Conservation (phyloP, 1,284 basidiomycete genomes). For the Stereum hirsutum region DNA sequence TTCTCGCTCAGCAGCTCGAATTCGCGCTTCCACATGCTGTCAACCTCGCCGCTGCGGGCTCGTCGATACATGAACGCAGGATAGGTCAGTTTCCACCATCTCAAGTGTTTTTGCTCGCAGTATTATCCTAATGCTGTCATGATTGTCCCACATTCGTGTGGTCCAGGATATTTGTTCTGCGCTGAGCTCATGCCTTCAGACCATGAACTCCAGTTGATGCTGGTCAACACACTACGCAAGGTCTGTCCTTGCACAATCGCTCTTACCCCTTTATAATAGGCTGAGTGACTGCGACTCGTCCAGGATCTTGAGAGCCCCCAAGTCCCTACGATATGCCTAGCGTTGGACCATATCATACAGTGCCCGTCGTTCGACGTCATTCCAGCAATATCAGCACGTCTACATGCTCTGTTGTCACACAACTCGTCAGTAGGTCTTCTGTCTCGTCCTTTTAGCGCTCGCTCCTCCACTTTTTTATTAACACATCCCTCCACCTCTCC, state of each 20-base stretch:
- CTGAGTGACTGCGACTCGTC: neutral
- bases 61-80: constrained; percentile 50
- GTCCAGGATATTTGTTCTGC: constrained; percentile 67
- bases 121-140: constrained; percentile 1
- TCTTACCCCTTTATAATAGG: neutral
- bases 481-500: too few relatives aligned
- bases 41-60: constrained; percentile 60
- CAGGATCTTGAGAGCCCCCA: constrained; percentile 59
- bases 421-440: constrained; percentile 55
- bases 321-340: constrained; percentile 53
- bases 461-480: too few relatives aligned
- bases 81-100: constrained; percentile 33
- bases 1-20: constrained; percentile 34
- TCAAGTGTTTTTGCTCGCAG: neutral
- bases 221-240: constrained; percentile 76
- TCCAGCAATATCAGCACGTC: constrained; percentile 60
- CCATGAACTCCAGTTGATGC: constrained; percentile 70
- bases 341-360: constrained; percentile 55
- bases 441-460: constrained; percentile 5
- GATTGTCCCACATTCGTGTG: constrained; percentile 1
- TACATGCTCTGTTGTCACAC: constrained; percentile 56
- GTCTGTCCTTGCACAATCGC: constrained; percentile 22
- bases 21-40: constrained; percentile 67
- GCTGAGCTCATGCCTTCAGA: constrained; percentile 53
- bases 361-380: constrained; percentile 54